Evolutionary conservation across 163 green algal genomes (phyloP), one percentile per base, ranked within the genome.

Genomic region (Chloromonas sp.): DNA sequence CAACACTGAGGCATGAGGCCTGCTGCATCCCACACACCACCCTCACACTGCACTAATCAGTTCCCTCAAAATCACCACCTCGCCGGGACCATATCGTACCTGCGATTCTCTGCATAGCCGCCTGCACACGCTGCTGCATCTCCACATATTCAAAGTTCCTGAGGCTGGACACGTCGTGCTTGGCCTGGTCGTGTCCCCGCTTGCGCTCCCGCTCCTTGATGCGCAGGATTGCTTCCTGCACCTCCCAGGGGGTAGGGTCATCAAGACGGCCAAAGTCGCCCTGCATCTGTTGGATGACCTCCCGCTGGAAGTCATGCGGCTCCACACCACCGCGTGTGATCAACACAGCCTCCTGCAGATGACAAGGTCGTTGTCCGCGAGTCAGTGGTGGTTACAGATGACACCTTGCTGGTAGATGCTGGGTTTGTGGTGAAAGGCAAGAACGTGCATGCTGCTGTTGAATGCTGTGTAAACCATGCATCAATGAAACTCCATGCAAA

Each of bases 211-310:
- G 88, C 61, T 88, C 83, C 88, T 93, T 92, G 74, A 94, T 92
- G 2, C 91, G 87, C 13, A 60, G 14, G 60, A 94, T 91, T 0
- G 88, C 91, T 78, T 93, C 89, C 86, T 93, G 91, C 79, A 93
- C 88, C 88, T 94, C 89, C 91, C 89, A 93, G 1, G 89, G 89
- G 14, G 91, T 94, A 57, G 90, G 88, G 78, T 92, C 88, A 85
- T 93, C 89, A 77, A 94, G 84, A 85, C 92, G 88, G 0, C 88
- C 89, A 83, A 94, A 92, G 82, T 94, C 91, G 2, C 87, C 91
- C 1, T 80, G 61, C 0, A 90, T 76, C 58, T 84, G 83, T 13
- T 60, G 62, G n/a, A 84, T 70, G 15, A 87, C 70, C 81, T 91
- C 87, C 1, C 88, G 87, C 36, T 82, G 79, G 71, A 91, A 94